Base-by-base conservation (phyloP, 352 stramenopile species). In the Globisporangium spiculum region DNA sequence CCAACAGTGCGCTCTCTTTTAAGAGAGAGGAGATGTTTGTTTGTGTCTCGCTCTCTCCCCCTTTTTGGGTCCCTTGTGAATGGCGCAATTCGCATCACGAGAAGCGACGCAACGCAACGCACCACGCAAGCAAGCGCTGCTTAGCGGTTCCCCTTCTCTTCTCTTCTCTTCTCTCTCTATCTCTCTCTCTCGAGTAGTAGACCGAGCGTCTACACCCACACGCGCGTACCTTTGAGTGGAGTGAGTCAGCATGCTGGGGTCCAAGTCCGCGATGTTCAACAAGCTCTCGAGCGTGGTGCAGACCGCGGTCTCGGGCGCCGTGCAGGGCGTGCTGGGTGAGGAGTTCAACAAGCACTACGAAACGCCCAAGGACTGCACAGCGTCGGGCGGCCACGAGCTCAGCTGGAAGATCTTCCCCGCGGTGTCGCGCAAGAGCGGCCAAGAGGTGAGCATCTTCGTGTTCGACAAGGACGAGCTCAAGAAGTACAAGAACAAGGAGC, bases 381-480 rank as follows among this genome's bases (percentile, higher is more conserved):
- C 86, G 30, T 94, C 86, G 14, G 88, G 88, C 48, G 88, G 88
- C 64, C 88, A 96, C 65, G 86, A 94, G 68, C 79, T 94, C 26
- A 67, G 75, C 60, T 96, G 88, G 88, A 92, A 90, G 66, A 90
- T 96, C 68, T 94, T 92, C 69, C 88, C 88, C 12, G 88, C 80
- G 16, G 71, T 94, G 36, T 90, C 89, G 68, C 78, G 81, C 69
- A 96, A 96, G 76, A 94, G 76, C 10, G 81, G 81, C 34, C 67
- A 80, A 32, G 88, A 96, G 70, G 88, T 92, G 60, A 94, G 85
- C 58, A 76, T 96, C 46, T 96, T 94, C 56, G 75, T 96, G 2
- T 96, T 96, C 52, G 88, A 96, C 76, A 94, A 94, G 74, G 85
- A 93, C 27, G 88, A 96, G 36, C 75, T 96, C 7, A 90, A 91